These are phyloP conservation scores for Venturia aucupariae DNA, from an alignment of 2,329 filamentous ascomycete genomes.

Conservation along the genomic window DNA sequence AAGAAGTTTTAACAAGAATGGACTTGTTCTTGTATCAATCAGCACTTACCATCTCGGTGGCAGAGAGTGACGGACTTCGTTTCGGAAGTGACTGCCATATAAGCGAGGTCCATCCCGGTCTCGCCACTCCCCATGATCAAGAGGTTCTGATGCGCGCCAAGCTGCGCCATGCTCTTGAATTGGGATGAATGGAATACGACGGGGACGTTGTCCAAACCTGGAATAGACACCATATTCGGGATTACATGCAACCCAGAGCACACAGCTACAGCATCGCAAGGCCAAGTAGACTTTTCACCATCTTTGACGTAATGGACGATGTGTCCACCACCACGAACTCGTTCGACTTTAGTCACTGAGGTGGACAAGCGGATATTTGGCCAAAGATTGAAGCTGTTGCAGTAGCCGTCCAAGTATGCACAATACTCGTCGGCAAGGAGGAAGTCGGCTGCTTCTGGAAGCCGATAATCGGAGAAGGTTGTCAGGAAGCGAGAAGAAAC, in stretches of 20 bases:
- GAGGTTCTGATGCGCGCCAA: constrained; percentile 33
- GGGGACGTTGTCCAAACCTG: constrained; percentile 31
- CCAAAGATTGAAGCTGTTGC: constrained; percentile 31
- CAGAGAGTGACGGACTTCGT: constrained; percentile 36
- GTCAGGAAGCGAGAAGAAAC: constrained; percentile 13
- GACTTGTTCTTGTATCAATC: neutral
- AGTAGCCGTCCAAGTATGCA: constrained; percentile 36
- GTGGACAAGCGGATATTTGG: constrained; percentile 29
- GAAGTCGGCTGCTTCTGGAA: constrained; percentile 28
- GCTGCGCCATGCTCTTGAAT: constrained; percentile 35
- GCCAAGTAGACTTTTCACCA: constrained; percentile 15
- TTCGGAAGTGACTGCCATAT: constrained; percentile 36
- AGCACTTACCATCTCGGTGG: constrained; percentile 32
- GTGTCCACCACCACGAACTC: constrained; percentile 10
- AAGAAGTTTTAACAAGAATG: neutral
- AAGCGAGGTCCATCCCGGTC: constrained; percentile 38
- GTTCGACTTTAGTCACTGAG: constrained; percentile 20
- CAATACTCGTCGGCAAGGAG: constrained; percentile 33
- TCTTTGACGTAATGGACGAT: constrained; percentile 7
- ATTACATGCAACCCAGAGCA: constrained; percentile 39
- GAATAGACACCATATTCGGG: constrained; percentile 31
- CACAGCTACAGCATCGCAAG: constrained; percentile 39
- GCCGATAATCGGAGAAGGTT: constrained; percentile 14
- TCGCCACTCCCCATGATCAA: constrained; percentile 39
- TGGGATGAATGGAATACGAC: constrained; percentile 36